Evolutionary conservation across 129 eudicot species (phyloP), one percentile per base, ranked within the genome.

Genomic region (Cynara cardunculus): DNA sequence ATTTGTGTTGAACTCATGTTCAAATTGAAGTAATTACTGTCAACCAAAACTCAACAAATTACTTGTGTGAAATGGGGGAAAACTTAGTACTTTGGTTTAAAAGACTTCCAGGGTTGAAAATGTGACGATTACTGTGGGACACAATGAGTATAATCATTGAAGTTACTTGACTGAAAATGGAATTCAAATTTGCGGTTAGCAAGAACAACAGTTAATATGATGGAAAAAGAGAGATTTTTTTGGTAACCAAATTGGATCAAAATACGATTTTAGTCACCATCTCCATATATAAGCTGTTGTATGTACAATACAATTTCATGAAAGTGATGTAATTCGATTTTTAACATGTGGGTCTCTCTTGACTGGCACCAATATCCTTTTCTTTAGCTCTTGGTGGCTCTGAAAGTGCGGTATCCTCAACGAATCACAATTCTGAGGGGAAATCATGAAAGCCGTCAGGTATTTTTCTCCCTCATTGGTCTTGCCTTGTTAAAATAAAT

Each of bases 391-490:
- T 84, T 93, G 82, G 97, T 93, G 83, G 92, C 97, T 80, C 81
- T 93, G 66, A 93, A 93, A 79, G 97, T 92, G 65, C 87, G 96
- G 25, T 89, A 92, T 89, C 91, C 89, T 25, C 96, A 90, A 78
- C 87, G 97, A 35, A 86, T 92, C 82, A 92, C 97, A 8, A 92
- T 90, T 83, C 93, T 92, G 21, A 82, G 97, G 81, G 97, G 97
- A 76, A 90, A 90, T 70, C 96, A 90, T 84, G 96, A 92, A 87
- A 92, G 97, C 75, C 91, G 97, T 49, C 97, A 93, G 95, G 97
- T 92, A 88, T 44, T 61, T 2, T 68, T 3, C 61, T 81, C 13
- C 28, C 44, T 59, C 8, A 5, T 14, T 65, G 56, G 78, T 27
- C 21, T 53, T n/a, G 9, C 73, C 18, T 66, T 77, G 0, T 75